These are phyloP conservation scores for Santalum album DNA, from an alignment of 164 flowering plant species.

Conservation along the genomic window DNA sequence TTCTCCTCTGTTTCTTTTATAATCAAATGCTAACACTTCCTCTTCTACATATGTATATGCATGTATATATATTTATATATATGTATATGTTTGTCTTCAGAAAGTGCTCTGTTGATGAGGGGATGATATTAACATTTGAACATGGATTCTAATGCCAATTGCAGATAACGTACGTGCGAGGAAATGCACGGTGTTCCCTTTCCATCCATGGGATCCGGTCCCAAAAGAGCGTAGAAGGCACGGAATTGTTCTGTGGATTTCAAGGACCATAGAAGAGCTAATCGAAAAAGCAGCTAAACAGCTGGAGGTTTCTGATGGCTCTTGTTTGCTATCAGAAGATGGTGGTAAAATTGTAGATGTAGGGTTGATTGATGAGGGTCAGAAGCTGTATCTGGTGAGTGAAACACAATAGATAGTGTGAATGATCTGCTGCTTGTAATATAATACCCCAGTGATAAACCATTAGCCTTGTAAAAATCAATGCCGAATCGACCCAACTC, in stretches of 20 bases:
- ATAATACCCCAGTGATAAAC: too few relatives aligned
- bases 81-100: neutral
- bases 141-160: neutral
- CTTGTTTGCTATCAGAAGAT: slow-evolving; percentile 63
- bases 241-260: slow-evolving; percentile 73
- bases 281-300: slow-evolving; percentile 34
- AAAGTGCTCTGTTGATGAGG: neutral
- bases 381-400: slow-evolving; percentile 57
- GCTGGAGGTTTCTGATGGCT: slow-evolving; percentile 21
- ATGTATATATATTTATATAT: too few relatives aligned
- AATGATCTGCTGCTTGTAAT: too few relatives aligned
- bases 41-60: too few relatives aligned
- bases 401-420: too few relatives aligned
- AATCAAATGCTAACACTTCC: too few relatives aligned
- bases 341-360: slow-evolving; percentile 68
- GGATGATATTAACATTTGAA: neutral
- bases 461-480: too few relatives aligned
- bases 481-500: too few relatives aligned
- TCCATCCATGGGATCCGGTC: slow-evolving; percentile 74
- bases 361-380: slow-evolving; percentile 62
- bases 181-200: slow-evolving; percentile 84
- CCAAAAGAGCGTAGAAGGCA: slow-evolving; percentile 37
- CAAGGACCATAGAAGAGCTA: slow-evolving; percentile 60
- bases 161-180: slow-evolving; percentile 33
- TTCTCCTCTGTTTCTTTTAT: too few relatives aligned